Percentiles rank a stretch among this genome's conserved stretches.
These are phyloP conservation scores for Aspergillus unguis DNA, from an alignment of 2,329 filamentous ascomycete genomes.

Conservation along the genomic window DNA sequence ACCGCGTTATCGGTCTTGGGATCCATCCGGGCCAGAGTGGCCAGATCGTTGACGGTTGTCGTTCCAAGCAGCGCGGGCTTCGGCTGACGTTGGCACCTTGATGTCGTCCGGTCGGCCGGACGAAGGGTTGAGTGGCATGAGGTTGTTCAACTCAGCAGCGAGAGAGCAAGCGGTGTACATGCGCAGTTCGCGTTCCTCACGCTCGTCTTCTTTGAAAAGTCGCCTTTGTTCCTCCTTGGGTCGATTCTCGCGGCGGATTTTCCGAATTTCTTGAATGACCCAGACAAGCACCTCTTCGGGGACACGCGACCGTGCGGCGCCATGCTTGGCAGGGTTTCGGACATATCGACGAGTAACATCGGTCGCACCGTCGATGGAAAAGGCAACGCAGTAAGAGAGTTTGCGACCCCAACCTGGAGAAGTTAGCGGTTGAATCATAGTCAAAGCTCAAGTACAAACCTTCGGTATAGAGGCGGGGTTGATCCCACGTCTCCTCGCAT, in stretches of 20 bases:
- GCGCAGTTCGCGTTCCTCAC: slow-evolving; percentile 48
- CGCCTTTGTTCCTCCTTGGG: slow-evolving; percentile 66
- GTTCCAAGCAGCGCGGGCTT: slow-evolving; percentile 34
- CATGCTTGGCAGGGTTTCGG: slow-evolving; percentile 52
- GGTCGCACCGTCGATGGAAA: slow-evolving; percentile 79
- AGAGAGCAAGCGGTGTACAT: slow-evolving; percentile 46
- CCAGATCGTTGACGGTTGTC: slow-evolving; percentile 28
- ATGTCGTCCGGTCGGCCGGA: slow-evolving; percentile 36
- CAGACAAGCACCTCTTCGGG: slow-evolving; percentile 87
- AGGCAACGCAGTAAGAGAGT: slow-evolving; percentile 95
- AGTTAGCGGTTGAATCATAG: neutral
- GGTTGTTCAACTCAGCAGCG: slow-evolving; percentile 44
- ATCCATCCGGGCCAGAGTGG: slow-evolving; percentile 34
- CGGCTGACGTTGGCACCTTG: slow-evolving; percentile 38
- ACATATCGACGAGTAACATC: slow-evolving; percentile 67
- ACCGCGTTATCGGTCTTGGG: slow-evolving; percentile 29
- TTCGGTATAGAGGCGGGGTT: slow-evolving; percentile 85
- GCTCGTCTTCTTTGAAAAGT: slow-evolving; percentile 47
- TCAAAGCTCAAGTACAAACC: slow-evolving; percentile 47
- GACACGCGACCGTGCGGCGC: slow-evolving; percentile 71
- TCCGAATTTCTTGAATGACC: slow-evolving; percentile 87
- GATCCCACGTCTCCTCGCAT: slow-evolving; percentile 94
- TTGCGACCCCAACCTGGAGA: slow-evolving; percentile 79
- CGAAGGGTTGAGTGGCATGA: slow-evolving; percentile 32
- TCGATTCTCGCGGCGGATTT: slow-evolving; percentile 77